Base-by-base conservation (phyloP, 2,329 filamentous ascomycete genomes). In the Monilinia aucupariae region DNA sequence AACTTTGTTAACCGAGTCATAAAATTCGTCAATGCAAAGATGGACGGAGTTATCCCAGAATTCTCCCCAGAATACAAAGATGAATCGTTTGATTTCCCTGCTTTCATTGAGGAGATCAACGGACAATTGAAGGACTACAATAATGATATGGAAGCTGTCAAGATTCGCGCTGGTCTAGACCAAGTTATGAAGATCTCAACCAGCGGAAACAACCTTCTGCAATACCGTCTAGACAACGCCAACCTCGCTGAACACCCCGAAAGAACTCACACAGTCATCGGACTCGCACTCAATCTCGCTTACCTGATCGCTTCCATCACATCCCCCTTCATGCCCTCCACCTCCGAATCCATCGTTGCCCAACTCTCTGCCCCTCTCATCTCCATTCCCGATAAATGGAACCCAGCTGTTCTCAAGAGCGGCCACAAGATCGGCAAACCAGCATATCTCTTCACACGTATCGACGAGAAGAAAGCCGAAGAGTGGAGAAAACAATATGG, bases 241-340 rank as follows among this genome's bases (percentile, higher is more conserved):
- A 75, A 76, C 49, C 72, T 78, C 22, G 69, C 71, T 5, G 71
- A 73, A 30, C 67, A 73, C 56, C 75, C 77, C 7, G 73, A 72
- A 48, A 70, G 75, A 61, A 76, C 75, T 17, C 71, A 75, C 48
- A 74, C 74, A 13, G 75, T 78, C 48, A 83, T 96, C 61, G 89
- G 90, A 62, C 80, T 92, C n/a, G 90, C 88, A 0, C 80, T 96
- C 65, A 96, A 96, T 77, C 84, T 92, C 67, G 86, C 93, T 61
- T 86, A 93, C 72, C 85, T 97, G 39, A 82, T 96, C 54, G 90
- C 92, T 27, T 87, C 85, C 61, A 78, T 96, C 50, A 83, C 92
- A 63, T 85, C 86, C 59, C 92, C 92, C 0, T 97, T 93, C 77
- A 90, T 97, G 81, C 92, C 91, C 48, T 82, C 82, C n/a, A 92